Conservation (phyloP, 805 yeast species). For the Teunomyces kruisii region DNA sequence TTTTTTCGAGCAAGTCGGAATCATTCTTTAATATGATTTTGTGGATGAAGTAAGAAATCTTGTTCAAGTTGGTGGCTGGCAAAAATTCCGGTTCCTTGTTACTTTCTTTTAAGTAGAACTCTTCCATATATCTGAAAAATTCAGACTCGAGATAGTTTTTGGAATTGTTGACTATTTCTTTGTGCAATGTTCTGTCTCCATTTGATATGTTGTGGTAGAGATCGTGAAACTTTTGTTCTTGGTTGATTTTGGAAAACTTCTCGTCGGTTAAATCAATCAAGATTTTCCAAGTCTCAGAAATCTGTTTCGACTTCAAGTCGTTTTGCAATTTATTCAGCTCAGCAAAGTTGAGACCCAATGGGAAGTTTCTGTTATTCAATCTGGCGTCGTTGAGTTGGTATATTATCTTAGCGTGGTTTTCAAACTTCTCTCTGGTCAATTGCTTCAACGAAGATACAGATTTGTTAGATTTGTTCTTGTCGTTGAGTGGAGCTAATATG, state of each 20-base stretch:
- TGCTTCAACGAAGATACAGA: conserved; percentile 26
- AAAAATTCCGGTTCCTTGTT: conserved; percentile 31
- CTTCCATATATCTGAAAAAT: conserved; percentile 72
- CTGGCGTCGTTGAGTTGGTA: conserved; percentile 71
- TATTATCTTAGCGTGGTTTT: conserved; percentile 69
- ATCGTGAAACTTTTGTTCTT: conserved; percentile 33
- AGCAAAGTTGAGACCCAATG: conserved; percentile 59
- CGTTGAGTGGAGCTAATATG: conserved; percentile 32
- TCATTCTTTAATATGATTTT: conserved; percentile 34
- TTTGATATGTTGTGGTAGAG: conserved; percentile 21
- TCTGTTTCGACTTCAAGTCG: conserved; percentile 66
- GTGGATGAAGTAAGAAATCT: conserved; percentile 59
- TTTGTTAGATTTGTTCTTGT: conserved; percentile 5
- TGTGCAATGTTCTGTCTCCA: conserved; percentile 26
- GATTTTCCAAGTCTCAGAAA: conserved; percentile 73
- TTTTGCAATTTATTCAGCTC: conserved; percentile 57
- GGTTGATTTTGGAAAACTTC: conserved; percentile 31
- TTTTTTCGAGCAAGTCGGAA: conserved; percentile 21
- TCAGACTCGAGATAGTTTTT: conserved; percentile 68
- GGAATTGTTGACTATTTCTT: conserved; percentile 53
- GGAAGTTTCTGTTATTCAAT: conserved; percentile 50
- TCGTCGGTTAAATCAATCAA: conserved; percentile 48
- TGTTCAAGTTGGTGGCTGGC: conserved; percentile 68
- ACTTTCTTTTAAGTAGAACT: conserved; percentile 58
- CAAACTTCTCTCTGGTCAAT: conserved; percentile 58